These are phyloP conservation scores for Tephrocybe sp. DNA, from an alignment of 768 basidiomycete species.

Conservation along the genomic window DNA sequence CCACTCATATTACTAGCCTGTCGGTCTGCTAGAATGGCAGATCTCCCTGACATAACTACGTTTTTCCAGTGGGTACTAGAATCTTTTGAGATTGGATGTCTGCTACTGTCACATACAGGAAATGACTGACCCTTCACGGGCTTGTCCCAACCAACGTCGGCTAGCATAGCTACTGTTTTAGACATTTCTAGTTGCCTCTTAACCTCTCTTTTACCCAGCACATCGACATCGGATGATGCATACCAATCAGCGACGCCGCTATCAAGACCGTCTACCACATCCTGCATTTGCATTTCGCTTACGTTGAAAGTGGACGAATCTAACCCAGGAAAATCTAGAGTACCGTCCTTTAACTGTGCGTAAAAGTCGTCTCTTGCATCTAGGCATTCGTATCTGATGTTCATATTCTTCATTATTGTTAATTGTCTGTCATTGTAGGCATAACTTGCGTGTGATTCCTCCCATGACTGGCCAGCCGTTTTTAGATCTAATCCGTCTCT, in stretches of 20 bases:
- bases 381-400: conserved; percentile 1
- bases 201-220: neutral
- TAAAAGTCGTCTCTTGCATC: conserved; percentile 4
- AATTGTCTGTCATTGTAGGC: neutral
- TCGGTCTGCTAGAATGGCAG: no score
- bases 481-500: neutral
- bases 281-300: neutral
- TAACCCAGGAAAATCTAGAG: neutral
- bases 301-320: neutral
- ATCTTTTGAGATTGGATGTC: neutral
- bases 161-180: conserved; percentile 26
- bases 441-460: neutral
- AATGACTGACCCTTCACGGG: neutral
- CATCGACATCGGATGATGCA: neutral
- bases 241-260: neutral
- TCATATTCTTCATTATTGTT: conserved; percentile 5
- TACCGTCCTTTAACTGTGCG: neutral
- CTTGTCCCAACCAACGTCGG: conserved; percentile 1
- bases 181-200: conserved; percentile 14
- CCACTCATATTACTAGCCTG: neutral
- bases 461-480: neutral
- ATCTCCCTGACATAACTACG: no score
- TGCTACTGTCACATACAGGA: no score
- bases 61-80: neutral
- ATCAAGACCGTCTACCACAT: neutral